Evolutionary conservation across 495 filamentous ascomycete genomes (phyloP).

Genomic region (Barbatosphaeria neglecta): DNA sequence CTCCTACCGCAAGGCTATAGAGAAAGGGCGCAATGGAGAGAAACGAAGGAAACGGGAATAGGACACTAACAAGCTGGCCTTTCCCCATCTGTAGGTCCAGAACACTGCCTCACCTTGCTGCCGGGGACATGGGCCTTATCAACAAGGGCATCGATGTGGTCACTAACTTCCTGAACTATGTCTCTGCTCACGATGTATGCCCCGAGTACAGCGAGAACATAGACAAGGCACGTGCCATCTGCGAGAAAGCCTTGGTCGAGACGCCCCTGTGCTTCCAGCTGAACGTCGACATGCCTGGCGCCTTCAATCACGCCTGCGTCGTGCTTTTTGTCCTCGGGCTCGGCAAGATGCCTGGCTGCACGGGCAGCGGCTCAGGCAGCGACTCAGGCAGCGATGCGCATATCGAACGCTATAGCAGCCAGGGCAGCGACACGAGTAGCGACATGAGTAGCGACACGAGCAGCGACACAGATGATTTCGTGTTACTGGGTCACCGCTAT

Average conservation of each 20-base stretch:
- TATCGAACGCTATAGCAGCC: too few relatives aligned
- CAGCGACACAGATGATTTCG: too few relatives aligned
- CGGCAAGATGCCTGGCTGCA: too few relatives aligned
- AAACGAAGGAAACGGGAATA: too few relatives aligned
- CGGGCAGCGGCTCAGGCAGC: background rate
- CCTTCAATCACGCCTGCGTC: slow-evolving; percentile 52
- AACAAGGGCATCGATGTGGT: slow-evolving; percentile 38
- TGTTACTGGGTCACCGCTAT: too few relatives aligned
- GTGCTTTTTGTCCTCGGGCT: too few relatives aligned
- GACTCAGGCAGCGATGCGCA: too few relatives aligned
- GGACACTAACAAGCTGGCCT: background rate
- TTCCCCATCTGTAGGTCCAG: slow-evolving; percentile 9
- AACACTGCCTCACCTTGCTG: slow-evolving; percentile 7
- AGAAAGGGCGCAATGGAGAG: too few relatives aligned
- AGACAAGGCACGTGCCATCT: slow-evolving; percentile 51
- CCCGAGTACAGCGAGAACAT: slow-evolving; percentile 64
- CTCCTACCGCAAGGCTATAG: background rate
- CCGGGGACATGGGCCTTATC: slow-evolving; percentile 4
- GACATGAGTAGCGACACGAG: too few relatives aligned
- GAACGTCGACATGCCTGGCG: slow-evolving; percentile 46
- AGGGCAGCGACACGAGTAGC: too few relatives aligned
- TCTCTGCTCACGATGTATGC: slow-evolving; percentile 73
- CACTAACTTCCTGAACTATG: slow-evolving; percentile 80
- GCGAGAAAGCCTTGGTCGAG: slow-evolving; percentile 56
- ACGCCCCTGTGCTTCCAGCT: slow-evolving; percentile 43